Conservation (phyloP, 768 basidiomycete species). For the Psilocybe tampanensis region DNA sequence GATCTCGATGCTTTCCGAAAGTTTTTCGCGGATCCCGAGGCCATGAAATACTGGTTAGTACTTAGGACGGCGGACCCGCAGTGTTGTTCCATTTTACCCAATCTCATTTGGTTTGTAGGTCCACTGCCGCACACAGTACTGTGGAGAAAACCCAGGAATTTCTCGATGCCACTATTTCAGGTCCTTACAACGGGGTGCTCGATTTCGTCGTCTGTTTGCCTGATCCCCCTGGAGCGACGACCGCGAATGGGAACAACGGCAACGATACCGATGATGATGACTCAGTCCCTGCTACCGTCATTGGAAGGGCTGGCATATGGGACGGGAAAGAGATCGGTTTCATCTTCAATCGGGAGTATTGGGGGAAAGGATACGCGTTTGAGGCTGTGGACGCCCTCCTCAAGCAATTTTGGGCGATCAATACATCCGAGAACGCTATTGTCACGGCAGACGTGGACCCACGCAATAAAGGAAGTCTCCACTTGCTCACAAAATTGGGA, state of each 20-base stretch:
- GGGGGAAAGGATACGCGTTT: constrained; percentile 26
- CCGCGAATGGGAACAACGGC: background rate
- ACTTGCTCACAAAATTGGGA: constrained; percentile 20
- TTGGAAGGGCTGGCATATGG: constrained; percentile 24
- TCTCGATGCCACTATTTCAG: constrained; percentile 19
- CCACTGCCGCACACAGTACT: constrained; percentile 12
- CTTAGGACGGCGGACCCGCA: background rate
- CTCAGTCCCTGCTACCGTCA: constrained; percentile 1
- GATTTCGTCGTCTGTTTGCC: constrained; percentile 22
- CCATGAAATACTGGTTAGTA: constrained; percentile 24
- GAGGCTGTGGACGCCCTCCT: constrained; percentile 24
- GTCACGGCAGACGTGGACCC: constrained; percentile 27
- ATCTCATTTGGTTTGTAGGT: background rate
- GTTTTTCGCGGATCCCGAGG: constrained; percentile 18
- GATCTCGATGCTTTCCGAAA: constrained; percentile 17
- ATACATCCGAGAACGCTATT: background rate
- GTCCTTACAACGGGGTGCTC: constrained; percentile 22
- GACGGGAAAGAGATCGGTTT: constrained; percentile 25
- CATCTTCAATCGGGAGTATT: constrained; percentile 21
- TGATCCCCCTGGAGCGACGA: background rate
- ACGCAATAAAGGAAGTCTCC: constrained; percentile 18
- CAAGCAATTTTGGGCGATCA: constrained; percentile 17
- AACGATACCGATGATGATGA: background rate
- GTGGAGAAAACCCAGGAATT: constrained; percentile 16
- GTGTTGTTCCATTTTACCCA: background rate